Evolutionary conservation across 805 yeast genomes (phyloP).

Genomic region (Hanseniaspora lachancei): DNA sequence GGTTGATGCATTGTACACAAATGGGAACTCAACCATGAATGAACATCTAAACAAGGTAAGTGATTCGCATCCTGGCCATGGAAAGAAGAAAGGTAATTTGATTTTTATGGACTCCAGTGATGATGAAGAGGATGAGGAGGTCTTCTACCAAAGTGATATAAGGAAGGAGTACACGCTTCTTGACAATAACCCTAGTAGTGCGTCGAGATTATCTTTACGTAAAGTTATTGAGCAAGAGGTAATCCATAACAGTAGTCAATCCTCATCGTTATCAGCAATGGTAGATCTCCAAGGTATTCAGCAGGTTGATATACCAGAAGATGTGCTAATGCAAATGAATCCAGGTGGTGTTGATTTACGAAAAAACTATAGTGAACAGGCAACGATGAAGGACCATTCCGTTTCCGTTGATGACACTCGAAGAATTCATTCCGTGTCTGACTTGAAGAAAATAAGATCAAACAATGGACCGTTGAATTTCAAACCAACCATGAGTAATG

Average conservation of each 20-base stretch:
- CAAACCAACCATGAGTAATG: not conserved
- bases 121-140: not conserved
- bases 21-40: not conserved
- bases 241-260: not conserved
- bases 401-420: not conserved
- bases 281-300: conserved; percentile 10
- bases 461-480: not conserved
- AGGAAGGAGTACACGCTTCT: not conserved
- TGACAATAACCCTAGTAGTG: not conserved
- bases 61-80: not conserved
- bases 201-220: not conserved
- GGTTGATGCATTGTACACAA: conserved; percentile 10
- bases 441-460: not conserved
- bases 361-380: conserved; percentile 2
- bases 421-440: not conserved
- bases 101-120: conserved; percentile 8
- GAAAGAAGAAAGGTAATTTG: not conserved
- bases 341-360: not conserved
- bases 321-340: conserved; percentile 6
- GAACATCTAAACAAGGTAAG: not conserved
- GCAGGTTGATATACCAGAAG: conserved; percentile 12
- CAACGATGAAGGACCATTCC: not conserved
- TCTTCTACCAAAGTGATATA: not conserved
- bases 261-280: conserved; percentile 3
- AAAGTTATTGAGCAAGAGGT: not conserved